Evolutionary conservation across 306 rosid species (phyloP), one percentile per base, ranked within the genome.

Genomic region (Cucurbita maxima): DNA sequence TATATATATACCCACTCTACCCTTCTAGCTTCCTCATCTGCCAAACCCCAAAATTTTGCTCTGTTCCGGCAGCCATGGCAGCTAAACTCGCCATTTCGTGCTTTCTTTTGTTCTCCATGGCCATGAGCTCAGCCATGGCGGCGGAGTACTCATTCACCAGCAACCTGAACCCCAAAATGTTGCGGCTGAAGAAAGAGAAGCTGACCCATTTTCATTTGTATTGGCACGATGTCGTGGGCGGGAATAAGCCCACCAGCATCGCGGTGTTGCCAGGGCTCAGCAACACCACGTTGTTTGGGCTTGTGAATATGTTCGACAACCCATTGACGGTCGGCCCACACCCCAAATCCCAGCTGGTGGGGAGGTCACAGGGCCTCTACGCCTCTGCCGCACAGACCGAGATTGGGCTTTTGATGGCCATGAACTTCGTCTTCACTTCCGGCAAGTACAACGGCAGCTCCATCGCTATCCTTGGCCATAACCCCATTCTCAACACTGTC

Each of bases 371-470:
- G 38, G 86, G 88, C 18, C 60, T 78, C 14, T 85, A 80, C 10
- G 69, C 78, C 4, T 50, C 38, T 0, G 74, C 83, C 0, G 48
- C 83, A 0, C 83, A 85, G 2, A 36, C 45, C 12, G 82, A 82
- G 16, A 1, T 82, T 8, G 75, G 73, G 4, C 37, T 85, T 8
- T 30, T 89, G 48, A 87, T 90, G 96, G 90, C 85, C 0, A 86
- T 88, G 96, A 92, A 89, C 71, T 88, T 92, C 25, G 86, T 66
- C 3, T 84, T 90, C 40, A 47, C 66, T 0, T 76, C 84, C 56
- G 96, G 96, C 11, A 90, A 92, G 47, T 90, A 88, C 45, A 89
- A 84, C 25, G 96, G 96, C 0, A 92, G 97, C 77, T 86, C 85
- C 9, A 66, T 89, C 75, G 86, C 90, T 0, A 73, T 89, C 15